Evolutionary conservation across 2,329 filamentous ascomycete genomes (phyloP).

Genomic region (Karstenula rhodostoma): DNA sequence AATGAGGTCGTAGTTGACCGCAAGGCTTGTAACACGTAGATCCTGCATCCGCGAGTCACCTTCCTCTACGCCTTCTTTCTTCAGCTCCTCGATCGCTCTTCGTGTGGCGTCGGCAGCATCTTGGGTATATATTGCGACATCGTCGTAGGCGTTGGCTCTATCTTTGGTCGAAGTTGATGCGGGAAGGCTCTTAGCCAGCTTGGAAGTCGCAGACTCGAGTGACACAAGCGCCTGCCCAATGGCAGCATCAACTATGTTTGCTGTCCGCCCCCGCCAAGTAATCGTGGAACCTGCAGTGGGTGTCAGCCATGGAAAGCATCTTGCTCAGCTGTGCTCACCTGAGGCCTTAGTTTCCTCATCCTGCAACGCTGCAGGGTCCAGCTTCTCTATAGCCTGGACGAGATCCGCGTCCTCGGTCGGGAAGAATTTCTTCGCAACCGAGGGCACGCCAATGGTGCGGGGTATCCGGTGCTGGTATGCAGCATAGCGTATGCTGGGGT

Average conservation of each 20-base stretch:
- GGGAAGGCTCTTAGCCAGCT: slow-evolving; percentile 54
- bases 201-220: slow-evolving; percentile 65
- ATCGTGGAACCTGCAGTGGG: slow-evolving; percentile 64
- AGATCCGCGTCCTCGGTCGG: slow-evolving; percentile 70
- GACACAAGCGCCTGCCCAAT: slow-evolving; percentile 84
- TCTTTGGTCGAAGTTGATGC: slow-evolving; percentile 64
- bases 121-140: slow-evolving; percentile 87
- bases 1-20: slow-evolving; percentile 92
- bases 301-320: background rate
- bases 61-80: slow-evolving; percentile 81
- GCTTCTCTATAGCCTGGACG: slow-evolving; percentile 70
- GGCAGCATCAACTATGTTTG: slow-evolving; percentile 89
- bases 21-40: slow-evolving; percentile 88
- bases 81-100: slow-evolving; percentile 88
- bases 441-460: slow-evolving; percentile 80
- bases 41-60: slow-evolving; percentile 90
- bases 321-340: slow-evolving; percentile 49
- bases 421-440: slow-evolving; percentile 82
- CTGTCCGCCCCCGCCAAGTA: slow-evolving; percentile 83
- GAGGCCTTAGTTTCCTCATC: slow-evolving; percentile 60
- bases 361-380: slow-evolving; percentile 65
- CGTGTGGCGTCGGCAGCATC: slow-evolving; percentile 95
- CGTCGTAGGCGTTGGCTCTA: slow-evolving; percentile 87
- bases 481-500: slow-evolving; percentile 92
- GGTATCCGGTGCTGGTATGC: slow-evolving; percentile 91